phyloP scores from a whole-genome alignment of 371 early-diverging fungal species.

The Zychaea mexicana region DNA sequence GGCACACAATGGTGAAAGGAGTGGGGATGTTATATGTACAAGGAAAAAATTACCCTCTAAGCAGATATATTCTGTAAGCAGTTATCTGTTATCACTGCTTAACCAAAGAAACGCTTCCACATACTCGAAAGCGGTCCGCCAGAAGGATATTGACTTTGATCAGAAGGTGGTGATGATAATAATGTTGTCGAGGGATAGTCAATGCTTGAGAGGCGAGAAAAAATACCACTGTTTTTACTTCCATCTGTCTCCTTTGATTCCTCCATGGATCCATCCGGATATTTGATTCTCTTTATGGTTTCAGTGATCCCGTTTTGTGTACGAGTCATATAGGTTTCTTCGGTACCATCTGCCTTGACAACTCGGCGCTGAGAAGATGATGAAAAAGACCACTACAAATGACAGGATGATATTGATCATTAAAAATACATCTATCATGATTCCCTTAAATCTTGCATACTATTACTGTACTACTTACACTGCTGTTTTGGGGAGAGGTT shows the following conservation, averaged over 20 bases:
- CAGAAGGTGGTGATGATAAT: too few species aligned
- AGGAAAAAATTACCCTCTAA: not conserved
- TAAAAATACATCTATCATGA: not conserved
- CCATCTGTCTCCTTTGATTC: conserved; percentile 28
- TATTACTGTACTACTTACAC: conserved; percentile 1
- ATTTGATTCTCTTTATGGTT: conserved; percentile 27
- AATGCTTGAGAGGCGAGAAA: not conserved
- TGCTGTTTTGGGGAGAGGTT: too few species aligned
- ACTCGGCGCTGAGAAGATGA: conserved; percentile 32
- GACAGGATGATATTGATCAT: not conserved
- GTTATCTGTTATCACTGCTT: too few species aligned
- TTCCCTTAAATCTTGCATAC: not conserved
- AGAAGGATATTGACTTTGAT: not conserved
- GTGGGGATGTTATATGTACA: not conserved
- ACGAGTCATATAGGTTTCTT: conserved; percentile 31
- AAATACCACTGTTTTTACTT: not conserved
- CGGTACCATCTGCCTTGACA: conserved; percentile 36
- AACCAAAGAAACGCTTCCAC: conserved; percentile 17
- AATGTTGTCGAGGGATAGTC: not conserved
- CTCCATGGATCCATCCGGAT: conserved; percentile 41
- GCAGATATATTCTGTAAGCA: not conserved
- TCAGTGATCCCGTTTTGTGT: conserved; percentile 40
- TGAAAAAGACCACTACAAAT: conserved; percentile 28
- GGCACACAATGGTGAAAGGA: not conserved
- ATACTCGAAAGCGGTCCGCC: conserved; percentile 2